These are phyloP conservation scores for Globisporangium carolinianum DNA, from an alignment of 352 stramenopile genomes.

Conservation along the genomic window DNA sequence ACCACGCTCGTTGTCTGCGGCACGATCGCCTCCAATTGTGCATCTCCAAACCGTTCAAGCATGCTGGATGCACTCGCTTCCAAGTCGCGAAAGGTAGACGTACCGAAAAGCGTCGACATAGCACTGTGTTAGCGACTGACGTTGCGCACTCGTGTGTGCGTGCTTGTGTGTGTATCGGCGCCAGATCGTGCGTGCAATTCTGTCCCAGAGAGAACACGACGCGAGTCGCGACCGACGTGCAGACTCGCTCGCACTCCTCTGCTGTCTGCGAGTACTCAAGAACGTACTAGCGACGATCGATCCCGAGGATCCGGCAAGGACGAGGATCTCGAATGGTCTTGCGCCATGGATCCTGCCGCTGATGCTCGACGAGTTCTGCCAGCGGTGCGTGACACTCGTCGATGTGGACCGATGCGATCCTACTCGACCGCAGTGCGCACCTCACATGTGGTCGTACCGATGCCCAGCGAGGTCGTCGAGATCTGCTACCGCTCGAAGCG, in stretches of 20 bases:
- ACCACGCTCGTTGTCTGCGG: not conserved
- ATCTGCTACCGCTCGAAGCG: not conserved
- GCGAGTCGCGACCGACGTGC: too few species aligned
- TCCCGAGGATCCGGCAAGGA: not conserved
- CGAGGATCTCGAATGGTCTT: not conserved
- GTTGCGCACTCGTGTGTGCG: too few species aligned
- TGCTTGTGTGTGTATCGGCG: too few species aligned
- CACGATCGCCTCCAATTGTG: not conserved
- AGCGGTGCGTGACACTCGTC: not conserved
- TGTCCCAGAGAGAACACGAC: not conserved
- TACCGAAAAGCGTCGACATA: too few species aligned
- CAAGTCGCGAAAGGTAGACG: not conserved
- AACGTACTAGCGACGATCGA: not conserved
- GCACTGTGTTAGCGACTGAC: too few species aligned
- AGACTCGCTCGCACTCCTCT: not conserved
- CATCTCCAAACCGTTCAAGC: not conserved
- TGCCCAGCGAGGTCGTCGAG: not conserved
- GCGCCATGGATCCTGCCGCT: constrained; percentile 1
- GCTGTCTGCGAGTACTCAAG: not conserved
- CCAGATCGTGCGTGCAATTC: not conserved
- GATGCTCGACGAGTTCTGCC: not conserved
- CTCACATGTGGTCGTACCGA: not conserved
- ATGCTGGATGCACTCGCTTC: not conserved
- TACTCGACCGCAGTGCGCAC: not conserved
- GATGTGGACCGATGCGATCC: not conserved